Evolutionary conservation across 306 rosid genomes (phyloP), one percentile per base, ranked within the genome.

Genomic region (Corylus americana): DNA sequence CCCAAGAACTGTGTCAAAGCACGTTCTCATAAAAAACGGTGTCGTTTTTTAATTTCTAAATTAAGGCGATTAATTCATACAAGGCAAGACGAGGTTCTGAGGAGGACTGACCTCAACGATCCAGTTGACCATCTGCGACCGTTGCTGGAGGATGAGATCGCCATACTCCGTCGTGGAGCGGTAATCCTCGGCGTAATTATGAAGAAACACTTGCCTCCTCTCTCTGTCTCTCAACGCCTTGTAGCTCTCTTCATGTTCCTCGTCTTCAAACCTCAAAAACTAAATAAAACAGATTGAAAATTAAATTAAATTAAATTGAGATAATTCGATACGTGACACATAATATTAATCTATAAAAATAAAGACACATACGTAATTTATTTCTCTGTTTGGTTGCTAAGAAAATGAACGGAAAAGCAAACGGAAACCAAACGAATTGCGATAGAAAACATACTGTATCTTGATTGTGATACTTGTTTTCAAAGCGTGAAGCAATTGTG

Each of bases 71-170:
- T 25, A 59, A 45, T 16, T 1, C 12, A 51, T 6, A 42, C 45
- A 42, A 42, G n/a, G 45, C 57, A 80, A 7, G 61, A 42, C 49
- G 68, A 13, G 13, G 11, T 72, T n/a, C 2, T 50, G 6, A 37
- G 44, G 53, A 25, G 42, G 71, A 88, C 74, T 81, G 53, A 92
- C 91, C 91, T 91, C 93, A 85, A 89, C 71, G 25, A 95, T 92
- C 98, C 99, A 95, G 54, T 85, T 90, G 82, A 91, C 77, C 92
- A 91, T 93, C 44, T 81, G 79, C 31, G 82, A 83, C 74, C 99
- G 90, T 84, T 86, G 90, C 69, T 88, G 90, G 76, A 89, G 88
- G 73, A 92, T 86, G 9, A 89, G 88, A 61, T 85, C 80, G 53
- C 94, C 91, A 69, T 79, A 78, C 39, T 91, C 86, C 70, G 90